Percentiles rank a stretch among this genome's conserved stretches.
These are phyloP conservation scores for Candida neerlandica DNA, from an alignment of 1,139 yeast species.

Conservation along the genomic window DNA sequence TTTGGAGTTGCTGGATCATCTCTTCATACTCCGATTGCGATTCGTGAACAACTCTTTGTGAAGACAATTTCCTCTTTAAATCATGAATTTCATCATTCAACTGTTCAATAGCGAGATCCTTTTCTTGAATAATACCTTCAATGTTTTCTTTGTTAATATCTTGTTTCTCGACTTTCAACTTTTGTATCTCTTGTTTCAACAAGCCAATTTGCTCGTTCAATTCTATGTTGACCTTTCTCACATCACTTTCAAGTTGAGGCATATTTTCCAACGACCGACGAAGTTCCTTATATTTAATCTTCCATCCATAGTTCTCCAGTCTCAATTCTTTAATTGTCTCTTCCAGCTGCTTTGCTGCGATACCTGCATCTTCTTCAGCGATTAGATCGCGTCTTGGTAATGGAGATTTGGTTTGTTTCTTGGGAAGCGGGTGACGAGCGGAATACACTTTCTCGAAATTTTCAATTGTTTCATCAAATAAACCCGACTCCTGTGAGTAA, in stretches of 20 bases:
- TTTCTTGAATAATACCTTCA: neutral
- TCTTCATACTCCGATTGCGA: slow-evolving; percentile 9
- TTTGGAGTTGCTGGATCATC: slow-evolving; percentile 1
- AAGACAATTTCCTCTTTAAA: slow-evolving; percentile 2
- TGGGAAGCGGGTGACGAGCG: slow-evolving; percentile 3
- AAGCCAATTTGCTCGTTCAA: slow-evolving; percentile 10
- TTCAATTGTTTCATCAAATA: slow-evolving; percentile 15
- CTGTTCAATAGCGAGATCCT: slow-evolving; percentile 1
- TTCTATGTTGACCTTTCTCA: slow-evolving; percentile 12
- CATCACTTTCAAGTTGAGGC: slow-evolving; percentile 12
- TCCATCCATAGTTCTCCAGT: slow-evolving; percentile 15
- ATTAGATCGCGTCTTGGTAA: slow-evolving; percentile 5
- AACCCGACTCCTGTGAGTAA: slow-evolving; percentile 8
- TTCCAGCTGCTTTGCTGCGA: slow-evolving; percentile 16
- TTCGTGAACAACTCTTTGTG: neutral
- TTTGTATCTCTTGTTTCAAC: slow-evolving; percentile 9
- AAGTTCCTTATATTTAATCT: slow-evolving; percentile 15
- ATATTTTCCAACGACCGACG: slow-evolving; percentile 12
- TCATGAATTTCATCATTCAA: slow-evolving; percentile 6
- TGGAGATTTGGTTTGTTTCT: slow-evolving; percentile 1
- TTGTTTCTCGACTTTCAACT: slow-evolving; percentile 5
- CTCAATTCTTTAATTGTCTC: slow-evolving; percentile 12
- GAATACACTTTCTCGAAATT: slow-evolving; percentile 13
- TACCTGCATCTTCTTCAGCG: slow-evolving; percentile 12
- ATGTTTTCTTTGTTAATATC: slow-evolving; percentile 7